Evolutionary conservation across 495 filamentous ascomycete genomes (phyloP), one percentile per base, ranked within the genome.

Genomic region (Chlorociboria aeruginascens): DNA sequence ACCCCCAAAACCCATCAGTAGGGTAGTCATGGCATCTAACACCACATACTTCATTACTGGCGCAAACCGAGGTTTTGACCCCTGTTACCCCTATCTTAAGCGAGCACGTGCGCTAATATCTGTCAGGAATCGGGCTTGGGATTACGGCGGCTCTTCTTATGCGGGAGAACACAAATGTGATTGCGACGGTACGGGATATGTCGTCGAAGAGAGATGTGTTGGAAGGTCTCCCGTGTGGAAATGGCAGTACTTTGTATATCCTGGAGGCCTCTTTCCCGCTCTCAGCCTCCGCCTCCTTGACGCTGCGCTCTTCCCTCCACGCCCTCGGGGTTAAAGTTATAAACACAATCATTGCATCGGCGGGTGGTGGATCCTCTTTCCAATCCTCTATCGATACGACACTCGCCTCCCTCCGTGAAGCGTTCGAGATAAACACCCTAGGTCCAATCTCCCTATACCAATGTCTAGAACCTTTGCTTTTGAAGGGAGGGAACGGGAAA

Each of bases 401-500:
- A 0, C 8, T 47, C 3, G 12, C 33, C 8, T 54, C 59, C 13
- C 8, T 63, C 14, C 12, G 33, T 14, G 20, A 41, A 3, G 52
- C 62, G 31, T 62, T 66, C 40, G 49, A 52, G 40, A 50, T 59
- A 14, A 69, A 69, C 40, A 55, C 58, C 0, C 45, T 64, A 0
- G 55, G 54, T 3, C 51, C 57, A 20, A 55, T 61, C n/a, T 52
- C 37, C 31, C 35, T 67, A 17, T 68, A 63, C 32, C 51, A 53
- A 14, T 58, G 46, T 7, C 35, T 59, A 1, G 60, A 61, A 54
- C 52, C 54, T 31, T 33, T 69, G 3, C 43, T 69, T 25, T 10
- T 10, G 35, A 34, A 17, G 32, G 30, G 7, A 10, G 16, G 1
- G 3, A 45, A 25, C 1, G 3, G 45, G 8, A 67, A 61, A 50